Base-by-base conservation (phyloP, 2,329 filamentous ascomycete species). In the Rugonectria rugulosa region DNA sequence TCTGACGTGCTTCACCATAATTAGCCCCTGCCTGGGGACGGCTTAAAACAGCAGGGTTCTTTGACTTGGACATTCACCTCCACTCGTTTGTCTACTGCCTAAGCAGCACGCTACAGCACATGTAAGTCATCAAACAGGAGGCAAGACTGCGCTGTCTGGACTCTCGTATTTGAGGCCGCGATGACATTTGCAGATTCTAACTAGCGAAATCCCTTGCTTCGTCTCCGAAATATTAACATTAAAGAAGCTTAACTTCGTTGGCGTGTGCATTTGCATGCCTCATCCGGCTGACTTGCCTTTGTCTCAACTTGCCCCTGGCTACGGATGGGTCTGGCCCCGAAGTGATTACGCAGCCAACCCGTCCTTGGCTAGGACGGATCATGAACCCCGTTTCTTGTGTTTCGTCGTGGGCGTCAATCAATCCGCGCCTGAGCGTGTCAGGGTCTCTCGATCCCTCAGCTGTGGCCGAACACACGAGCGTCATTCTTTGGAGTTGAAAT, bases 221-320 rank as follows among this genome's bases (percentile, higher is more conserved):
- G 49, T 26, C 49, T 52, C 41, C 50, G 37, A 57, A 19, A 27
- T n/a, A 31, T n/a, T n/a, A n/a, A n/a, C n/a, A n/a, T n/a, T 27
- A 55, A 66, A 65, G 64, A 66, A 66, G 64, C 64, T 66, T 66
- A 66, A 67, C 58, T 62, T 32, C 55, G 62, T 64, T 66, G 64
- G 62, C 62, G 56, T 60, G 49, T 56, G 41, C 47, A 60, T n/a
- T 63, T 63, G 29, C 44, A 37, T 43, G 59, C 64, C 60, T 60
- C 53, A 57, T 32, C 37, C 51, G 59, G 36, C 36, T 38, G 17
- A 19, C 36, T 23, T 38, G 37, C 24, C 40, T 27, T 42, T 42
- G 40, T 27, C 40, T 42, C 24, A 12, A 37, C 27, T 44, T 14
- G 58, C 62, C 64, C 64, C 64, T 67, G 64, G 61, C 61, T 61